Conservation (phyloP, 176 grass and related monocot species). For the Oryza meridionalis region DNA sequence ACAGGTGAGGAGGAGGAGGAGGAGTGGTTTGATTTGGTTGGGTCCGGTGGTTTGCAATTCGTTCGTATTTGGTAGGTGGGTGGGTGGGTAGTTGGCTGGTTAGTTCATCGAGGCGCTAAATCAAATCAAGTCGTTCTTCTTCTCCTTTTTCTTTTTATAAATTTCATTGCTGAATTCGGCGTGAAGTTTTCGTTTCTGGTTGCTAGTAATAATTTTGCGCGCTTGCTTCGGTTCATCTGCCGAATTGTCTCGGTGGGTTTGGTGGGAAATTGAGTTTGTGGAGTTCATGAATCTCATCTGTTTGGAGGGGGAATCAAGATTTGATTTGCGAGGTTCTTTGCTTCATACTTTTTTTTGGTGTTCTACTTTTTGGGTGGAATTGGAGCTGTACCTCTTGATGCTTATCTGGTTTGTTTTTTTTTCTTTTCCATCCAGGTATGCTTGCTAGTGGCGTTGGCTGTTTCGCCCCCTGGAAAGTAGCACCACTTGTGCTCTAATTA, state of each 20-base stretch:
- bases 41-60: constrained; percentile 12
- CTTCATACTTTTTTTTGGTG: not conserved
- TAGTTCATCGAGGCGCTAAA: constrained; percentile 28
- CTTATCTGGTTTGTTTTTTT: not conserved
- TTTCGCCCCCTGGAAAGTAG: not conserved
- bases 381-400: constrained; percentile 2
- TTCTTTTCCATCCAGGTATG: not conserved
- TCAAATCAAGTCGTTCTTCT: constrained; percentile 3
- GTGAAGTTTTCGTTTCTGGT: not conserved
- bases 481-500: not conserved
- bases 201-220: not conserved
- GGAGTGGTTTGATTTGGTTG: not conserved
- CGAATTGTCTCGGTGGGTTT: constrained; percentile 12
- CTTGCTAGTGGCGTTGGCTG: not conserved
- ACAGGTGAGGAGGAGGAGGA: constrained; percentile 44
- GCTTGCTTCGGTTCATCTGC: not conserved
- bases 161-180: constrained; percentile 32
- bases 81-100: constrained; percentile 18
- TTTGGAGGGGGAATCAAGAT: constrained; percentile 7
- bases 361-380: not conserved
- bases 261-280: not conserved
- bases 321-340: not conserved
- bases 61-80: not conserved
- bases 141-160: no score
- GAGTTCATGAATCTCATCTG: not conserved